Percentiles rank a stretch among this genome's conserved stretches.
These are phyloP conservation scores for Somion occarium DNA, from an alignment of 1,284 basidiomycete species.

Conservation along the genomic window DNA sequence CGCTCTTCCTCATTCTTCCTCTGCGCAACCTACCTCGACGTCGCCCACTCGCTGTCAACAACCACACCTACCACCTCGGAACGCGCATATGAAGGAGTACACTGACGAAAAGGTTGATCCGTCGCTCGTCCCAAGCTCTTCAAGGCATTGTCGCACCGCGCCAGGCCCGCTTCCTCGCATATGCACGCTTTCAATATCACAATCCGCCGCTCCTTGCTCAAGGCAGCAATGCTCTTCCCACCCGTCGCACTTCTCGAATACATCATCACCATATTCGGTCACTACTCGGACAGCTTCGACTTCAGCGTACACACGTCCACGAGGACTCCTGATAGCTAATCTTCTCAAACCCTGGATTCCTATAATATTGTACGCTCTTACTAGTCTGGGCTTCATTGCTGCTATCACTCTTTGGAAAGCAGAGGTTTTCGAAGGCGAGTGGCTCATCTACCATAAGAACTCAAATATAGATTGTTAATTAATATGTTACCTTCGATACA, in stretches of 20 bases:
- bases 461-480: not conserved
- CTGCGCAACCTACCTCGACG: constrained; percentile 7
- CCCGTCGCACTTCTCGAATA: constrained; percentile 1
- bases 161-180: constrained; percentile 27
- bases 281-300: constrained; percentile 22
- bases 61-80: constrained; percentile 13
- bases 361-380: constrained; percentile 62
- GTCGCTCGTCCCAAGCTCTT: constrained; percentile 1
- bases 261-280: constrained; percentile 21
- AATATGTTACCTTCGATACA: constrained; percentile 27
- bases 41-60: constrained; percentile 11
- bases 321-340: constrained; percentile 48
- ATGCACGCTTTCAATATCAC: constrained; percentile 19
- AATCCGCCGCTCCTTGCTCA: constrained; percentile 12
- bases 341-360: constrained; percentile 67
- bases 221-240: constrained; percentile 10
- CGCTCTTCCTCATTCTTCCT: constrained; percentile 1
- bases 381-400: constrained; percentile 62
- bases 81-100: constrained; percentile 16
- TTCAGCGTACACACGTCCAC: constrained; percentile 41
- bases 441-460: no score
- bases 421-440: constrained; percentile 66
- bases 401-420: constrained; percentile 72
- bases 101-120: constrained; percentile 5
- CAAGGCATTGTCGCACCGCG: constrained; percentile 7